A percentile compares a stretch with the other conserved stretches of the same genome.
phyloP scores from a whole-genome alignment of 2,329 filamentous ascomycete genomes.

The Ascochyta fabae region DNA sequence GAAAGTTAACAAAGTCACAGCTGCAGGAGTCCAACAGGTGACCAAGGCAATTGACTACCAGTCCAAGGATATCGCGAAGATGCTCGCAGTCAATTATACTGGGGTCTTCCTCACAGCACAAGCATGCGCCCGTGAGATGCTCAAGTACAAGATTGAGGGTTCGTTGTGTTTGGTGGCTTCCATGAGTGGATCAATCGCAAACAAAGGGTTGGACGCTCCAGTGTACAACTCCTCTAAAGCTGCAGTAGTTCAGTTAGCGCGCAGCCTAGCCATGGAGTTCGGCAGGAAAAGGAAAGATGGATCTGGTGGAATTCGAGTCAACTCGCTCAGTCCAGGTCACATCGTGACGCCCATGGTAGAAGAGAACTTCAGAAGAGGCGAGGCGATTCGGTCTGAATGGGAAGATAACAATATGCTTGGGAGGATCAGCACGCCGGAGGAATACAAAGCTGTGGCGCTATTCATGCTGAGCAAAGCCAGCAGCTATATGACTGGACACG shows the following conservation, averaged over 20 bases:
- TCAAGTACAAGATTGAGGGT: constrained; percentile 61
- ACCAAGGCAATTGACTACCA: constrained; percentile 78
- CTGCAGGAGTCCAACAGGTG: constrained; percentile 79
- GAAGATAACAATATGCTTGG: constrained; percentile 82
- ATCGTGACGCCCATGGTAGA: constrained; percentile 84
- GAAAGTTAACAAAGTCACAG: constrained; percentile 37
- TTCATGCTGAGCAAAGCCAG: constrained; percentile 46
- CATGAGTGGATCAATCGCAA: constrained; percentile 67
- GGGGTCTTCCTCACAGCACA: constrained; percentile 67
- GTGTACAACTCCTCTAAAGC: constrained; percentile 80
- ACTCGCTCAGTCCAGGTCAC: constrained; percentile 79
- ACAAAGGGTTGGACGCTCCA: constrained; percentile 66
- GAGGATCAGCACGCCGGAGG: constrained; percentile 41
- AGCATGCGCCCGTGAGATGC: constrained; percentile 66
- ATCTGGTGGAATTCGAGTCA: constrained; percentile 73
- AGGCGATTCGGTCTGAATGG: constrained; percentile 71
- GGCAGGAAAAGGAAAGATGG: constrained; percentile 52
- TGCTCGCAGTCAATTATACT: constrained; percentile 66
- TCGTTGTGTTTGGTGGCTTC: constrained; percentile 67
- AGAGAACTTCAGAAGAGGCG: constrained; percentile 72
- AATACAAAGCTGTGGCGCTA: constrained; percentile 44
- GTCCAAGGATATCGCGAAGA: constrained; percentile 62
- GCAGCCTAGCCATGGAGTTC: constrained; percentile 76
- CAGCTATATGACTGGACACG: constrained; percentile 47
- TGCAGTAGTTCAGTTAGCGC: constrained; percentile 71